Base-by-base conservation (phyloP, 495 filamentous ascomycete species). In the Neurospora sp. region DNA sequence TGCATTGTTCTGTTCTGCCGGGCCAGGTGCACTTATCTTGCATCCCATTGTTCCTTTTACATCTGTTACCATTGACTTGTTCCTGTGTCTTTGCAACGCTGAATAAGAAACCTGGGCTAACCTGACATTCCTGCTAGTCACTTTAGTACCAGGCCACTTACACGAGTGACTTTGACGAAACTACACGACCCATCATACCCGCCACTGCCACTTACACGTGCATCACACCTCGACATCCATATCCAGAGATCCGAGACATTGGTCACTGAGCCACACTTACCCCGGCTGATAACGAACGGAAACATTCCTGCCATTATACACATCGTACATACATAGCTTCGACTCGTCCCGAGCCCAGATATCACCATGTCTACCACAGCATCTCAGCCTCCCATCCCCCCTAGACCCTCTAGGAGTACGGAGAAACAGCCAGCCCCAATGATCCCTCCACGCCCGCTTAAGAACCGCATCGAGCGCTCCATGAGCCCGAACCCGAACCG, bases 401-500 rank as follows among this genome's bases (percentile, higher is more conserved):
- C 91, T 75, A 90, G 92, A 71, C 92, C 92, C 35, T 79, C 85
- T 8, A 81, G 85, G 77, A 77, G 77, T 74, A 80, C 84, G 72
- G 84, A 86, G 66, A 84, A 85, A 69, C 73, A 75, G 42, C 71
- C 82, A 7, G 71, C 85, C 40, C 90, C 90, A 49, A 84, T 85
- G 76, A 80, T 92, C 49, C 94, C 94, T 70, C 91, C 93, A 41
- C 90, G 94, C 70, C 93, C 94, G 4, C 71, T 77, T 37, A 87
- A 88, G 74, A 87, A 87, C 74, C 90, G 86, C 74, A 75, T 89
- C 71, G 92, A 96, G 74, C 92, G 93, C 80, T 93, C 93, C 23
- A 79, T 90, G 71, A 96, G 93, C 74, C 94, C 94, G 40, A 86
- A 90, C 73, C 88, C 90, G 71, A 90, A 93, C 75, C 89, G 88